Evolutionary conservation across 2,329 filamentous ascomycete genomes (phyloP).

Genomic region (Amauroascus verrucosus): DNA sequence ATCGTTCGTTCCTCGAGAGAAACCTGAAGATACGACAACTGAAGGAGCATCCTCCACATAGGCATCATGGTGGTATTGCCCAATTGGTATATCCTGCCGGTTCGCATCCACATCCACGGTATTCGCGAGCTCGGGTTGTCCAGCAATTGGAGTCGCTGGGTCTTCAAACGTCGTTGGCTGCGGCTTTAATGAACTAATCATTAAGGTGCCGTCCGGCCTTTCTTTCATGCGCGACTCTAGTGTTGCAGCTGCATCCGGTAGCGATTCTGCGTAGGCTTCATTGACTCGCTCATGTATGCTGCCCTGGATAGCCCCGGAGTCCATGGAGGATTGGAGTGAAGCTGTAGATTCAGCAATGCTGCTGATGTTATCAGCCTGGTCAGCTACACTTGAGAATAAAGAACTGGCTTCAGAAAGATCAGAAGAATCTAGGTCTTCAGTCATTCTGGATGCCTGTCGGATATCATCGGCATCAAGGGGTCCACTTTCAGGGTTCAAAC

Average conservation of each 20-base stretch:
- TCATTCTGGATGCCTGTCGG: not conserved
- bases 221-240: not conserved
- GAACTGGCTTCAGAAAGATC: not conserved
- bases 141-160: not conserved
- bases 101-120: not conserved
- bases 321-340: not conserved
- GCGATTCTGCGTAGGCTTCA: not conserved
- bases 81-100: not conserved
- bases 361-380: not conserved
- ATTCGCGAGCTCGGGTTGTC: not conserved
- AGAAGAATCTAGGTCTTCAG: not conserved
- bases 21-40: not conserved
- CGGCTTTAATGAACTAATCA: not conserved
- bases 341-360: not conserved
- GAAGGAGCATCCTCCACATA: not conserved
- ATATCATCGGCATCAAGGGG: not conserved
- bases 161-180: not conserved
- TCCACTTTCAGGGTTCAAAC: not conserved
- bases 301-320: not conserved
- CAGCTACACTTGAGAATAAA: not conserved
- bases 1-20: not conserved
- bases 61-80: not conserved
- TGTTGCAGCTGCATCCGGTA: not conserved
- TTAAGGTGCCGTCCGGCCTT: not conserved
- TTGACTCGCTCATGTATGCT: not conserved